Conservation (phyloP, 2,329 filamentous ascomycete genomes). For the Pyrenochaeta sp. region DNA sequence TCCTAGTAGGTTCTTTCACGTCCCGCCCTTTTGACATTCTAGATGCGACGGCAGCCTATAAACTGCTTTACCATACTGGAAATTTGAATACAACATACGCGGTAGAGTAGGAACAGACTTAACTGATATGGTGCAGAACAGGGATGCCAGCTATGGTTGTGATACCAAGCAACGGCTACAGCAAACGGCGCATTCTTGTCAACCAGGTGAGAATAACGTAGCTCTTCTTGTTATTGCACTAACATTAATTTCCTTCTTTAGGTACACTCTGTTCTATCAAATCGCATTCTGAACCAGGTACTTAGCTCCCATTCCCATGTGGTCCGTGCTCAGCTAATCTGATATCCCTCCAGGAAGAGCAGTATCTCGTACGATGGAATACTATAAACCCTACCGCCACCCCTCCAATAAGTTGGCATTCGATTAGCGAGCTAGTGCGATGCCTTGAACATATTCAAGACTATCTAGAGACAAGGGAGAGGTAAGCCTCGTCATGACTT, state of each 20-base stretch:
- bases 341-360: slow-evolving; percentile 46
- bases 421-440: slow-evolving; percentile 48
- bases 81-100: neutral
- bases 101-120: neutral
- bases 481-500: slow-evolving; percentile 21
- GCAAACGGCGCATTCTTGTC: slow-evolving; percentile 29
- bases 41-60: neutral
- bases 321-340: slow-evolving; percentile 30
- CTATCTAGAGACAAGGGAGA: slow-evolving; percentile 49
- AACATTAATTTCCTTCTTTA: neutral
- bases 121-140: slow-evolving; percentile 16
- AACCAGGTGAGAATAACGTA: slow-evolving; percentile 29
- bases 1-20: neutral
- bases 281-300: slow-evolving; percentile 38
- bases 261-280: slow-evolving; percentile 28
- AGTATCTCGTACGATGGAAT: slow-evolving; percentile 56
- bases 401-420: slow-evolving; percentile 55
- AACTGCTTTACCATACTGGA: neutral
- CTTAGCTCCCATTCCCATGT: slow-evolving; percentile 7
- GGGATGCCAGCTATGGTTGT: slow-evolving; percentile 41
- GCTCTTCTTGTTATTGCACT: neutral
- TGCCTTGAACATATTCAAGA: slow-evolving; percentile 54
- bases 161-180: slow-evolving; percentile 27
- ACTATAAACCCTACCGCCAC: slow-evolving; percentile 11
- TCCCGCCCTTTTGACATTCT: neutral